A percentile compares a stretch with the other conserved stretches of the same genome.
Evolutionary conservation across 164 flowering plant genomes (phyloP).

Genomic region (Sedum album): DNA sequence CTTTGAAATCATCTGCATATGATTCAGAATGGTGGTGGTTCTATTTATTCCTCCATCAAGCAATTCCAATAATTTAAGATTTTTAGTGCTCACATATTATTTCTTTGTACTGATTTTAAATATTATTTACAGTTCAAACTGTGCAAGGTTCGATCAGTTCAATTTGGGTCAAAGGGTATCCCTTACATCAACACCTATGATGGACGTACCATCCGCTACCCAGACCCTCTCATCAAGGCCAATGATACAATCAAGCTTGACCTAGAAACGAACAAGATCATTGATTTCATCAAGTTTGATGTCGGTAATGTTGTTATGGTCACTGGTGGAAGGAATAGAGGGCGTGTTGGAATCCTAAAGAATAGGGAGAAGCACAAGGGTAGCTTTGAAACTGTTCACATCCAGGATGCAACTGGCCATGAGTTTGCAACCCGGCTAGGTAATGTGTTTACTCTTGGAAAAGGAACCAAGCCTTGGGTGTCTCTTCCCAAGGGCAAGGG

Average conservation of each 20-base stretch:
- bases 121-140: constrained; percentile 60
- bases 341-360: constrained; percentile 75
- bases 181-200: constrained; percentile 78
- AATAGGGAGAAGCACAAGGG: constrained; percentile 83
- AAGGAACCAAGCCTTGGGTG: constrained; percentile 58
- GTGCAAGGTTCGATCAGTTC: constrained; percentile 68
- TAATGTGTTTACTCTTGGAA: constrained; percentile 66
- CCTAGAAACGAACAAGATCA: constrained; percentile 55
- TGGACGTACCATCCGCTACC: constrained; percentile 85
- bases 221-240: constrained; percentile 79
- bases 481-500: constrained; percentile 67
- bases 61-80: no score
- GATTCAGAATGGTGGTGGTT: no score
- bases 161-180: constrained; percentile 70
- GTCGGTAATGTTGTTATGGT: constrained; percentile 90
- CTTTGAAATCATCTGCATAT: no score
- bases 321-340: constrained; percentile 82
- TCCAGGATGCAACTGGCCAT: constrained; percentile 64
- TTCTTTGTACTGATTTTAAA: neutral
- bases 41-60: no score
- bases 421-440: constrained; percentile 75
- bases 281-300: constrained; percentile 78
- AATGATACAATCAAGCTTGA: constrained; percentile 81
- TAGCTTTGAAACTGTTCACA: constrained; percentile 68
- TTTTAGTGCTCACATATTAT: neutral